Evolutionary conservation across 164 flowering plant genomes (phyloP), one percentile per base, ranked within the genome.

Genomic region (Stephania japonica): DNA sequence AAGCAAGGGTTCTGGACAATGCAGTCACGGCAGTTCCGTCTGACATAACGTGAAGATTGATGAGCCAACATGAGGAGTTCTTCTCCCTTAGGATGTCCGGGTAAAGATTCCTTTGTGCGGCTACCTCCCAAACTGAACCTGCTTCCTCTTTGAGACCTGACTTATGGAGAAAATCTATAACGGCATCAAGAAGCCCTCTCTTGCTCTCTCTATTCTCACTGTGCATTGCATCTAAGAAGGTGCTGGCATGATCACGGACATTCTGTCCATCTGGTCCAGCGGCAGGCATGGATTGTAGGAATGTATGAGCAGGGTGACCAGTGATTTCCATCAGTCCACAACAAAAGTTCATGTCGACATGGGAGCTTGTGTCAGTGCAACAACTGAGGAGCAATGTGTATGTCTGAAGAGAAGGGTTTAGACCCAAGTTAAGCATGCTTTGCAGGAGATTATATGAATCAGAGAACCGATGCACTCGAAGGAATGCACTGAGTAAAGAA

Each of bases 21-120:
- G 99, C 97, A 5, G 90, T 93, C 42, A 93, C 88, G 0, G 99
- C 98, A 53, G 99, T 96, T 13, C 99, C 98, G 76, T 93, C 94
- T 8, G 99, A 96, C 98, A 96, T 96, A 5, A 96, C 92, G 70
- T 96, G 98, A 23, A 96, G 88, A 74, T 95, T 93, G 16, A 95
- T 93, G 59, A 95, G 92, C 98, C 98, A 95, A 78, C 90, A 93
- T 59, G 86, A 83, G 8, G 91, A 80, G 63, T 91, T 82, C 77
- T 90, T 93, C 87, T 90, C 90, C 53, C 73, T 86, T 14, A 96
- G 86, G 3, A 91, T 94, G 71, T 93, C 97, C 0, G 98, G 97
- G 64, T 93, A 96, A 8, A 96, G 91, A 80, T 91, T 91, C 84
- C 83, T 91, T 75, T 81, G 82, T 42, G 94, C 97, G 53, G 97